A percentile compares a stretch with the other conserved stretches of the same genome.
Evolutionary conservation across 495 filamentous ascomycete species (phyloP).

Genomic region (Hypoxylon intermedium): DNA sequence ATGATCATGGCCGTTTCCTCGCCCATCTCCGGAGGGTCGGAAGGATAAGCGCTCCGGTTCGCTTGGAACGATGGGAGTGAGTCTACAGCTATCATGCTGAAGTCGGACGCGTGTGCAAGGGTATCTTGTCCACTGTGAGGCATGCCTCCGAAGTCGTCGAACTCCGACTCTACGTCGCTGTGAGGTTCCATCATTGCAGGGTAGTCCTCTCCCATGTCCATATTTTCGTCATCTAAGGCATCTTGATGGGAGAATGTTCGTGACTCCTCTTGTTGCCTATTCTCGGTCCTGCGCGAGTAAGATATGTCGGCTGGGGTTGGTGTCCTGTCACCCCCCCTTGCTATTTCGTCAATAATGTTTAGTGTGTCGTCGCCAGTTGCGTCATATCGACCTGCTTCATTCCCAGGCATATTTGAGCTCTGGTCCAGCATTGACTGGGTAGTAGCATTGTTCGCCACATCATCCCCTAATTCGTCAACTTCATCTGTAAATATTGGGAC

Average conservation of each 20-base stretch:
- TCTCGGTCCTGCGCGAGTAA: background rate
- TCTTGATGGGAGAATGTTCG: slow-evolving; percentile 25
- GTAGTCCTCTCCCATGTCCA: slow-evolving; percentile 25
- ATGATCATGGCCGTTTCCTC: slow-evolving; percentile 55
- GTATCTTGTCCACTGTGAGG: slow-evolving; percentile 47
- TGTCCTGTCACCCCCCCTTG: slow-evolving; percentile 15
- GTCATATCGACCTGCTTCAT: slow-evolving; percentile 10
- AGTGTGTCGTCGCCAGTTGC: slow-evolving; percentile 42
- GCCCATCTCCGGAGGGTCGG: slow-evolving; percentile 47
- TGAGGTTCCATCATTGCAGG: slow-evolving; percentile 34
- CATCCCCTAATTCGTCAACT: background rate
- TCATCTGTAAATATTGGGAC: slow-evolving; percentile 31
- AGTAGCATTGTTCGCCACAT: slow-evolving; percentile 9
- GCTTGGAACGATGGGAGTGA: slow-evolving; percentile 52
- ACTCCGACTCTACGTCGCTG: slow-evolving; percentile 38
- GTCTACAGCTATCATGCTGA: slow-evolving; percentile 58
- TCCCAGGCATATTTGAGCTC: background rate
- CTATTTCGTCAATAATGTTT: slow-evolving; percentile 24
- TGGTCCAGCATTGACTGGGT: background rate
- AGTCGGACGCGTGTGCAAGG: slow-evolving; percentile 53
- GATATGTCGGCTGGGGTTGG: slow-evolving; percentile 19
- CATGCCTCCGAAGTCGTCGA: slow-evolving; percentile 19
- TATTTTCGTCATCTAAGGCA: slow-evolving; percentile 22
- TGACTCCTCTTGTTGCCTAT: slow-evolving; percentile 4
- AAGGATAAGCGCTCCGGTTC: slow-evolving; percentile 43